Conservation (phyloP, 306 rosid species). For the Amphicarpaea edgeworthii region DNA sequence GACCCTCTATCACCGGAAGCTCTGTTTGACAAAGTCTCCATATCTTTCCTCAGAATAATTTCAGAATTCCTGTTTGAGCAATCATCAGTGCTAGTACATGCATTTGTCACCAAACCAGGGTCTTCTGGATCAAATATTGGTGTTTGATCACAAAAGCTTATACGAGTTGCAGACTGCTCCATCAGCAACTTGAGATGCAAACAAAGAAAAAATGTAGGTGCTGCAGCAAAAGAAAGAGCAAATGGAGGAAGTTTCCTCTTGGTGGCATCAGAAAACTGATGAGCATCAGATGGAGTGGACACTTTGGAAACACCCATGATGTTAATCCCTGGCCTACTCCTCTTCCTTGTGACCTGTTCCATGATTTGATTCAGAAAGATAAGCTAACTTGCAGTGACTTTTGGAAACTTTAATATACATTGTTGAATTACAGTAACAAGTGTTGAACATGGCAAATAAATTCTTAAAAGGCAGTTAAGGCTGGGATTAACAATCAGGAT, state of each 20-base stretch:
- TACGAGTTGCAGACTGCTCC: conserved; percentile 64
- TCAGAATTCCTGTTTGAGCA: conserved; percentile 51
- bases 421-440: conserved; percentile 22
- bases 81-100: conserved; percentile 48
- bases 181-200: conserved; percentile 87
- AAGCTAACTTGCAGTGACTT: conserved; percentile 12
- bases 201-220: conserved; percentile 81
- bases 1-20: conserved; percentile 54
- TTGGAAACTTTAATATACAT: conserved; percentile 27
- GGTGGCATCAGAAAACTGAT: conserved; percentile 51
- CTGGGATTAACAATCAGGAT: conserved; percentile 18
- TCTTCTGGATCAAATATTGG: conserved; percentile 54
- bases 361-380: conserved; percentile 46
- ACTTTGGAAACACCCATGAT: conserved; percentile 66
- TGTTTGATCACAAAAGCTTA: conserved; percentile 55
- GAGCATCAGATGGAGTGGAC: conserved; percentile 52
- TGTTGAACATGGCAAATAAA: conserved; percentile 24
- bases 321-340: conserved; percentile 62
- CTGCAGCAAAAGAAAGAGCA: conserved; percentile 83
- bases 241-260: conserved; percentile 71
- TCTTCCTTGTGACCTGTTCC: conserved; percentile 62
- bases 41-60: conserved; percentile 46
- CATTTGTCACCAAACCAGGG: conserved; percentile 52
- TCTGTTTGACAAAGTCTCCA: conserved; percentile 41
- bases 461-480: neutral